Evolutionary conservation across 305 asterid species (phyloP).

Genomic region (Plantago lanceolata): DNA sequence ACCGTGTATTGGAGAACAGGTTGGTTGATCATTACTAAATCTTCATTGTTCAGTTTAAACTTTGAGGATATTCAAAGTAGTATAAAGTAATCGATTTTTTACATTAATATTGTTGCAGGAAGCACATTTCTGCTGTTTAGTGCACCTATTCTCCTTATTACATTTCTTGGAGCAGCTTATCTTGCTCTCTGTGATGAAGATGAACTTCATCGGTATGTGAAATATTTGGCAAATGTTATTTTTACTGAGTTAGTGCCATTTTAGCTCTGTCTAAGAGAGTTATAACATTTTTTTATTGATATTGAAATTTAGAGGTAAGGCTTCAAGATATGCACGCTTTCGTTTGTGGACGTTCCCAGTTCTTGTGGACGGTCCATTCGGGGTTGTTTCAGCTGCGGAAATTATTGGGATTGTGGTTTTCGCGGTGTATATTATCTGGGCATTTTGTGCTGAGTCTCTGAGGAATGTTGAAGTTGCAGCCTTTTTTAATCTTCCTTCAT

Average conservation of each 20-base stretch:
- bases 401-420: conserved; percentile 54
- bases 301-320: conserved; percentile 34
- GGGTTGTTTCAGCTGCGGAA: conserved; percentile 86
- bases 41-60: neutral
- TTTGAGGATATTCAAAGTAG: neutral
- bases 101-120: conserved; percentile 36
- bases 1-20: conserved; percentile 52
- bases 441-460: conserved; percentile 37
- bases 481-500: conserved; percentile 28
- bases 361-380: conserved; percentile 73
- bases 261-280: neutral
- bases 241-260: neutral
- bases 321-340: conserved; percentile 30
- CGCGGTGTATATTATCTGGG: conserved; percentile 52
- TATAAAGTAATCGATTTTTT: conserved; percentile 24
- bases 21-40: conserved; percentile 6
- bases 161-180: conserved; percentile 51
- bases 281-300: neutral
- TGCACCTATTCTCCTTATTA: conserved; percentile 63
- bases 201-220: conserved; percentile 34
- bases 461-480: conserved; percentile 32
- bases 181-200: conserved; percentile 44
- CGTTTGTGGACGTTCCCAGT: conserved; percentile 85
- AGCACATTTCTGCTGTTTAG: conserved; percentile 47
- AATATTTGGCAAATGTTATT: neutral